Conservation (phyloP, 2,329 filamentous ascomycete genomes). For the Aspergillus amoenus region DNA sequence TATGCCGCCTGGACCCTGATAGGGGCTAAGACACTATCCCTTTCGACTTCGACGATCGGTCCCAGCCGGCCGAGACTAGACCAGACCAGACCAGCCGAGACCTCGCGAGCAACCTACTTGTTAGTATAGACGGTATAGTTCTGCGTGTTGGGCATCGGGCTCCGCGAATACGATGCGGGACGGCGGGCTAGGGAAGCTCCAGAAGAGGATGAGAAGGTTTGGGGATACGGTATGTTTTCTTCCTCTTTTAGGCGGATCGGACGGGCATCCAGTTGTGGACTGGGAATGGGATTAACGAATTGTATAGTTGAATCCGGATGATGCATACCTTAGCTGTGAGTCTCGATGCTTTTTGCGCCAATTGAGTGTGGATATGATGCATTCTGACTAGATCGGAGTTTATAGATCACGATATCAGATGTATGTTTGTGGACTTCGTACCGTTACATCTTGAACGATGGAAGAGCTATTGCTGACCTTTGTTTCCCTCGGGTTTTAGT, state of each 20-base stretch:
- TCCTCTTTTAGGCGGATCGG: neutral
- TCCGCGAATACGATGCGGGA: slow-evolving; percentile 22
- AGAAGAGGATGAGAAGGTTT: slow-evolving; percentile 38
- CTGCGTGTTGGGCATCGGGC: neutral
- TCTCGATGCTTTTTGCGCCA: slow-evolving; percentile 20
- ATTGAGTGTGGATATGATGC: neutral
- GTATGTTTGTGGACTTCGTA: slow-evolving; percentile 44
- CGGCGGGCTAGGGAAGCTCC: slow-evolving; percentile 30
- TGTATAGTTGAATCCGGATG: slow-evolving; percentile 57
- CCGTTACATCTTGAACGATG: no score
- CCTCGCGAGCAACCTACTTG: neutral
- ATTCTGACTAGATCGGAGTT: slow-evolving; percentile 15
- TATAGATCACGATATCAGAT: slow-evolving; percentile 63
- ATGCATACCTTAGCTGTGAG: slow-evolving; percentile 70
- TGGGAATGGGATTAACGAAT: slow-evolving; percentile 19
- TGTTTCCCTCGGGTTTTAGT: slow-evolving; percentile 51
- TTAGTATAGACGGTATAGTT: neutral
- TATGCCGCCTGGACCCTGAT: neutral
- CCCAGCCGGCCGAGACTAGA: neutral
- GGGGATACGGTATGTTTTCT: slow-evolving; percentile 36
- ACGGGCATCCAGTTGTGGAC: neutral
- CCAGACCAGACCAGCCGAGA: no score
- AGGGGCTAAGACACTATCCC: neutral
- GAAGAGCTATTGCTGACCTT: neutral
- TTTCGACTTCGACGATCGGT: neutral